Evolutionary conservation across 768 basidiomycete genomes (phyloP).

Genomic region (Tylopilus rubrobrunneus): DNA sequence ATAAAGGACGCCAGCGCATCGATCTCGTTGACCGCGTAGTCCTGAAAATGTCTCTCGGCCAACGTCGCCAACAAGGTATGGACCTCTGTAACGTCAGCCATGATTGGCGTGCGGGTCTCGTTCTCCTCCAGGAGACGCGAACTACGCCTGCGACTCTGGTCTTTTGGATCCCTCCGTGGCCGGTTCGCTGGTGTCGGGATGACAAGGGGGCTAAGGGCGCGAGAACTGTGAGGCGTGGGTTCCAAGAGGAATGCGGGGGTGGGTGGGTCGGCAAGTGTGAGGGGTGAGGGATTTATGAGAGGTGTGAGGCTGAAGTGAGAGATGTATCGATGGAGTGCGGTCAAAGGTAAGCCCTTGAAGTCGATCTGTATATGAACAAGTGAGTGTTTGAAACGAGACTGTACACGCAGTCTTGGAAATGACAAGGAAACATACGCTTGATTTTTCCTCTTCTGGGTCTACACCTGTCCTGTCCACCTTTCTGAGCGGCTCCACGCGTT

Average conservation of each 20-base stretch:
- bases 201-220: constrained; percentile 47
- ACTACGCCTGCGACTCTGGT: constrained; percentile 58
- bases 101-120: constrained; percentile 54
- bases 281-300: constrained; percentile 63
- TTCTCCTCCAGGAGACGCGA: constrained; percentile 69
- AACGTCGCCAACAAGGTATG: constrained; percentile 64
- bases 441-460: constrained; percentile 28
- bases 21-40: constrained; percentile 61
- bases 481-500: constrained; percentile 51
- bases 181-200: constrained; percentile 62
- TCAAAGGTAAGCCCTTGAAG: constrained; percentile 64
- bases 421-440: constrained; percentile 25
- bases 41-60: constrained; percentile 71
- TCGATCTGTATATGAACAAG: constrained; percentile 52
- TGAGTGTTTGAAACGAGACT: constrained; percentile 7
- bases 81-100: constrained; percentile 67
- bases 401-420: neutral
- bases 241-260: constrained; percentile 59
- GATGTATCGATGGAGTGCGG: constrained; percentile 68
- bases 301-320: constrained; percentile 71
- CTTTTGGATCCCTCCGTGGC: constrained; percentile 65
- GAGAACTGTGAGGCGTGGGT: constrained; percentile 41
- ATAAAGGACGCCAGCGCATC: constrained; percentile 81
- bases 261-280: constrained; percentile 64
- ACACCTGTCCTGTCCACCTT: constrained; percentile 38